Base-by-base conservation (phyloP, 208 protist species). In the Vickermania ingenoplastis region DNA sequence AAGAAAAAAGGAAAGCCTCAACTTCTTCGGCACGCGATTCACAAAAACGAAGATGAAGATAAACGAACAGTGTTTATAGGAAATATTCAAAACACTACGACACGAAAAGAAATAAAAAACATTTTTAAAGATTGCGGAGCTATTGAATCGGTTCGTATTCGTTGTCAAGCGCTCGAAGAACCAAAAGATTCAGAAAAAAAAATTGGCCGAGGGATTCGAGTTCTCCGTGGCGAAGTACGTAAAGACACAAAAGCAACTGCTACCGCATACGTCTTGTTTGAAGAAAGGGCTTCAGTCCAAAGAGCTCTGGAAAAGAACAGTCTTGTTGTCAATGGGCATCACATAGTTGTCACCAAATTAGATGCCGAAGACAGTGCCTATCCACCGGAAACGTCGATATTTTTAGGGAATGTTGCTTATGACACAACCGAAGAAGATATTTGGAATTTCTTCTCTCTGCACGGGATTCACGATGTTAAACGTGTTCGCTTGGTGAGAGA, bases 351-450 rank as follows among this genome's bases (percentile, higher is more conserved):
- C 2, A 95, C 89, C 2, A 73, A 71, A 13, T 71, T 92, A 68
- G 81, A 83, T 29, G 54, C 66, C 17, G 73, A 84, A 63, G 77
- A 75, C 48, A 48, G 59, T 14, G 80, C 81, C 4, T 95, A 90
- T 69, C 63, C 83, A 1, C 85, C 89, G 2, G 79, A 87, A 65
- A 92, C 85, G 26, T 95, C 90, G 52, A 75, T 92, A 26, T 96
- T 96, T 57, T 57, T 96, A 41, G 90, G 90, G 28, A 94, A 94
- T 71, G 65, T 96, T 52, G 73, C 86, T 36, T 94, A 92, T 71
- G 69, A 85, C 56, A 83, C 79, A 0, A 89, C 70, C 21, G 85
- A 94, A 62, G 84, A 94, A 63, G 63, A 78, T 57, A 77, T 96
- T 53, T 88, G 81, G 78, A 81, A 71, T 54, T 94, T 91, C 66